These are phyloP conservation scores for Teunomyces funiuensis DNA, from an alignment of 805 yeast genomes.

Conservation along the genomic window DNA sequence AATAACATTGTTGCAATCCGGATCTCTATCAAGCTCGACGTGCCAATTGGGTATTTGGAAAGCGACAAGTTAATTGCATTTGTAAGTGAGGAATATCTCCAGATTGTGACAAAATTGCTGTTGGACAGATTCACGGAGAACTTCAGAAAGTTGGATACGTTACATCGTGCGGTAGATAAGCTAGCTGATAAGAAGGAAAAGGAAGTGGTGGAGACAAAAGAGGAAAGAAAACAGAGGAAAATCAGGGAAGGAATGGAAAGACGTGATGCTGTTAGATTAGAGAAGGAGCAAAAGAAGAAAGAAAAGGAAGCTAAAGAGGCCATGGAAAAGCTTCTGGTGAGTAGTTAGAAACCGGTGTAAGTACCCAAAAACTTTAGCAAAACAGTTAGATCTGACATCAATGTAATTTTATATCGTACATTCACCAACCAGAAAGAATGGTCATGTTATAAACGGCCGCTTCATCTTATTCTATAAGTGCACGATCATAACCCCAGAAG, in stretches of 20 bases:
- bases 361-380: no score
- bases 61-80: slow-evolving; percentile 34
- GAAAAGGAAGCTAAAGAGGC: slow-evolving; percentile 10
- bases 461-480: background rate
- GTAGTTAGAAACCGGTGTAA: no score
- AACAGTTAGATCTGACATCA: no score
- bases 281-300: slow-evolving; percentile 35
- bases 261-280: slow-evolving; percentile 24
- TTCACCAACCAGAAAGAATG: background rate
- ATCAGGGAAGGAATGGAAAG: slow-evolving; percentile 50
- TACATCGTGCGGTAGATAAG: slow-evolving; percentile 43
- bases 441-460: no score
- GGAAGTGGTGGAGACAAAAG: slow-evolving; percentile 47
- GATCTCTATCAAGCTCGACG: slow-evolving; percentile 69
- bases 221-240: slow-evolving; percentile 55
- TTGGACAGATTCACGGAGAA: slow-evolving; percentile 68
- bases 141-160: slow-evolving; percentile 49
- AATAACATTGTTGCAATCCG: slow-evolving; percentile 78
- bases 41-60: slow-evolving; percentile 65
- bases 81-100: slow-evolving; percentile 54
- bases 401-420: background rate
- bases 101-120: slow-evolving; percentile 53
- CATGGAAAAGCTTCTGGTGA: background rate
- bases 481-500: background rate
- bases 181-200: slow-evolving; percentile 17